Evolutionary conservation across 768 basidiomycete genomes (phyloP).

Genomic region (Suillus luteus): DNA sequence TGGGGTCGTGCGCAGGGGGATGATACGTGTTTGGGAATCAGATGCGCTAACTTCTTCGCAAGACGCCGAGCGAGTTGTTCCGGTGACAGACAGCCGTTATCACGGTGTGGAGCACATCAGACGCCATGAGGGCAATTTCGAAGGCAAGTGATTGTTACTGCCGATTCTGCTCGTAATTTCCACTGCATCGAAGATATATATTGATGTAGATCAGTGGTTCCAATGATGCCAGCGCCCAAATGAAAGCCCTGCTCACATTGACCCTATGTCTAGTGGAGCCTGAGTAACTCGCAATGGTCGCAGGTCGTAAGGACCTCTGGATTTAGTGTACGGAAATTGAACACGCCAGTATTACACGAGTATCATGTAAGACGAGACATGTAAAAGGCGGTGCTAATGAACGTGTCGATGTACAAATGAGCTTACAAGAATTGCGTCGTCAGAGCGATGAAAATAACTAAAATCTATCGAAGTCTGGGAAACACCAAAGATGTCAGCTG

Average conservation of each 20-base stretch:
- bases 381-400: not conserved
- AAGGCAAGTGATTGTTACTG: not conserved
- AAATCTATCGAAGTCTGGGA: constrained; percentile 2
- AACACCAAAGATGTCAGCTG: not conserved
- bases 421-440: not conserved
- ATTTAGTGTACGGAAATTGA: not conserved
- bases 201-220: not conserved
- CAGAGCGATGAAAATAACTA: not conserved
- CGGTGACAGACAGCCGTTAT: not conserved
- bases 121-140: not conserved
- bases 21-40: not conserved
- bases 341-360: not conserved
- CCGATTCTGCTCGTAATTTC: constrained; percentile 3
- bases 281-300: not conserved
- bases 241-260: not conserved
- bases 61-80: constrained; percentile 1
- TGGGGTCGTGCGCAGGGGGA: not conserved
- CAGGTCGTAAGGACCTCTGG: not conserved
- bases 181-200: not conserved
- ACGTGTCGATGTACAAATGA: not conserved
- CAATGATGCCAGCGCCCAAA: not conserved
- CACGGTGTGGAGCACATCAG: not conserved
- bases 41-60: not conserved
- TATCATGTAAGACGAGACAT: constrained; percentile 4
- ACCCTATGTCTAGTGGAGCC: not conserved